Evolutionary conservation across 2,329 filamentous ascomycete species (phyloP).

Genomic region (Beauveria varroae): DNA sequence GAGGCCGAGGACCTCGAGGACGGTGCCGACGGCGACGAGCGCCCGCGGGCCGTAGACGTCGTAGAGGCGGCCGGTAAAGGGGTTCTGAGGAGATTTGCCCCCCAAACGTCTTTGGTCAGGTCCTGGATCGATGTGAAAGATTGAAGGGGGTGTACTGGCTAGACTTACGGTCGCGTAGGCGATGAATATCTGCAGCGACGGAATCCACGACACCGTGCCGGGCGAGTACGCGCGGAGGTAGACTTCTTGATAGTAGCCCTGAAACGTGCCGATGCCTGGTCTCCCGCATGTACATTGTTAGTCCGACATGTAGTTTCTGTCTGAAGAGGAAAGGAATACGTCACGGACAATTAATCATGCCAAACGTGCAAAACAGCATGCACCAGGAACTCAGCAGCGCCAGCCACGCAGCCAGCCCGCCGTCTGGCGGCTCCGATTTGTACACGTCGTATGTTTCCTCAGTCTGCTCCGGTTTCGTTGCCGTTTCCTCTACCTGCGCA

Average conservation of each 20-base stretch:
- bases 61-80: constrained; percentile 34
- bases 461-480: no score
- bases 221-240: constrained; percentile 36
- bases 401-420: constrained; percentile 42
- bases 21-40: constrained; percentile 11
- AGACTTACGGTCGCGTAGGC: constrained; percentile 21
- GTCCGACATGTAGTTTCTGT: no score
- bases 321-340: no score
- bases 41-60: constrained; percentile 24
- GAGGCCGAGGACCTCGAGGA: constrained; percentile 9
- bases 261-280: constrained; percentile 38
- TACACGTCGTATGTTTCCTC: background rate
- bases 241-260: constrained; percentile 41
- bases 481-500: no score
- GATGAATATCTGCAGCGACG: constrained; percentile 34
- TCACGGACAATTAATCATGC: constrained; percentile 20
- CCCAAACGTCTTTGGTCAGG: no score
- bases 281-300: background rate
- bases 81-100: constrained; percentile 15
- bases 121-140: no score
- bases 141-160: no score
- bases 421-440: constrained; percentile 33
- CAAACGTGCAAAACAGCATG: constrained; percentile 25
- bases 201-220: constrained; percentile 45
- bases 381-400: constrained; percentile 34